phyloP scores from a whole-genome alignment of 345 rosid species.

The Draba incana region DNA sequence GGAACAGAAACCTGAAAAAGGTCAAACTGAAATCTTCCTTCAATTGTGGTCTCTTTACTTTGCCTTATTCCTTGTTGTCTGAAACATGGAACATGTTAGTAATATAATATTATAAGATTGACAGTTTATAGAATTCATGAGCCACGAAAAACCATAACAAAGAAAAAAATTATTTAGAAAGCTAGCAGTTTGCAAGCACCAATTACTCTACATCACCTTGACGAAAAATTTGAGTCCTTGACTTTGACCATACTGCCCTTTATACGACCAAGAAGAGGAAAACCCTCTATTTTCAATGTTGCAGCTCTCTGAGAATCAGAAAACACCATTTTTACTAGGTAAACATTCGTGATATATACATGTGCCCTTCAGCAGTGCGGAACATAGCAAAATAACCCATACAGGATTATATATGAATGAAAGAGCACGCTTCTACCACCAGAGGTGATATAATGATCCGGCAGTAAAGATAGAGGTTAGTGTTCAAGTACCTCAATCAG shows the following conservation, averaged over 20 bases:
- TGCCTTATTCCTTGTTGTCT: constrained; percentile 93
- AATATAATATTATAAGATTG: not conserved
- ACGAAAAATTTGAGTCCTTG: constrained; percentile 88
- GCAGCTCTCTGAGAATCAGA: constrained; percentile 74
- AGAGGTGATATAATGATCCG: constrained; percentile 18
- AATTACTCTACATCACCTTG: constrained; percentile 59
- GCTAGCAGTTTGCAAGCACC: constrained; percentile 21
- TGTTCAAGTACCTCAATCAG: constrained; percentile 78
- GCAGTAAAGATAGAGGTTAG: constrained; percentile 14
- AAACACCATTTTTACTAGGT: constrained; percentile 30
- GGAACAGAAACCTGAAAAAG: constrained; percentile 82
- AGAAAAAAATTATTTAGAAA: not conserved
- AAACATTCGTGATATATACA: constrained; percentile 10
- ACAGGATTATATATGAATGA: constrained; percentile 10
- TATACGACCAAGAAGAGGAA: constrained; percentile 87
- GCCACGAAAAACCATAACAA: constrained; percentile 15
- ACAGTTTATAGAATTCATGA: constrained; percentile 13
- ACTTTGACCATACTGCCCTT: constrained; percentile 85
- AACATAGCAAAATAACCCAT: constrained; percentile 11
- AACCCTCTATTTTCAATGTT: constrained; percentile 78
- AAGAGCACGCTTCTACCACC: constrained; percentile 19
- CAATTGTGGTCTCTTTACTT: constrained; percentile 92
- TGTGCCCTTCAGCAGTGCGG: constrained; percentile 16
- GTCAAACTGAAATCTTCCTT: constrained; percentile 98
- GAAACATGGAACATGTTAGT: constrained; percentile 42